phyloP scores from a whole-genome alignment of 1,284 basidiomycete genomes.

The Mycena sp. region DNA sequence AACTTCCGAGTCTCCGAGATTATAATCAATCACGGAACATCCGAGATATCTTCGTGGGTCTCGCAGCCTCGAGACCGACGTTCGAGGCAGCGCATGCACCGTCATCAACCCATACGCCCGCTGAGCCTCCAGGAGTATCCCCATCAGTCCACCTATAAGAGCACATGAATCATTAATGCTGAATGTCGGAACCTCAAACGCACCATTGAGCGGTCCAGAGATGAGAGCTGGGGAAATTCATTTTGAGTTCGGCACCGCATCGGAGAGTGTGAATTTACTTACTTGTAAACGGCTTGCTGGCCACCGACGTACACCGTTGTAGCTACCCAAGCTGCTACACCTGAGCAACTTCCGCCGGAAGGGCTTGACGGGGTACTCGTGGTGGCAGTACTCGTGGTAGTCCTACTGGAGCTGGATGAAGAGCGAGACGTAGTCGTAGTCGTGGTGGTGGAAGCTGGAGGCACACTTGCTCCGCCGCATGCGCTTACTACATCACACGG shows the following conservation, averaged over 20 bases:
- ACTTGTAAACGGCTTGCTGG: constrained; percentile 61
- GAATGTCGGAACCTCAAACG: neutral
- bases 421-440: constrained; percentile 33
- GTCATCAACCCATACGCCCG: constrained; percentile 67
- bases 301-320: constrained; percentile 59
- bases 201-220: constrained; percentile 70
- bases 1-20: constrained; percentile 23
- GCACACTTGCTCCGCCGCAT: constrained; percentile 43
- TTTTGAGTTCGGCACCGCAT: neutral
- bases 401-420: too few relatives aligned
- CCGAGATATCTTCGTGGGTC: constrained; percentile 29
- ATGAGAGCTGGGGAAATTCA: constrained; percentile 50
- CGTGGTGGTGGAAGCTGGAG: constrained; percentile 28
- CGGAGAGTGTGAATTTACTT: constrained; percentile 30
- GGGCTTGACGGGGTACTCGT: constrained; percentile 35
- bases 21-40: constrained; percentile 35
- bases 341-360: constrained; percentile 55
- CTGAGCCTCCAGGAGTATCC: constrained; percentile 59
- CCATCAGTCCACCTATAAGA: constrained; percentile 59
- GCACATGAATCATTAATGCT: neutral
- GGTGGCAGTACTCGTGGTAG: constrained; percentile 36
- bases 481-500: constrained; percentile 58
- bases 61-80: constrained; percentile 15
- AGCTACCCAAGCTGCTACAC: constrained; percentile 61
- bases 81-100: constrained; percentile 51